Evolutionary conservation across 345 rosid species (phyloP).

Genomic region (Stellera chamaejasme): DNA sequence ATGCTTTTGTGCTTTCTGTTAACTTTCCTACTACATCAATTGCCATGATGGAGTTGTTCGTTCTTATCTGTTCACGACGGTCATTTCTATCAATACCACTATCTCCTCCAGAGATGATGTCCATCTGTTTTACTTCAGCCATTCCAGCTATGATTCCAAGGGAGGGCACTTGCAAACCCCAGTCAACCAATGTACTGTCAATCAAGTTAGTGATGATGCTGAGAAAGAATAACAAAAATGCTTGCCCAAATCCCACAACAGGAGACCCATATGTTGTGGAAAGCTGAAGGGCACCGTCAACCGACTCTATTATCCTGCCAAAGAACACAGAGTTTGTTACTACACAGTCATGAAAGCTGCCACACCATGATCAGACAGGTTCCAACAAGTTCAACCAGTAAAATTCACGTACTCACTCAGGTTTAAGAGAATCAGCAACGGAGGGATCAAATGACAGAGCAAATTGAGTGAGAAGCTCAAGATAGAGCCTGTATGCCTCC

Average conservation of each 20-base stretch:
- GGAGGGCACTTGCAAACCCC: conserved; percentile 30
- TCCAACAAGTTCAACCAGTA: too few relatives aligned
- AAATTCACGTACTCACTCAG: conserved; percentile 20
- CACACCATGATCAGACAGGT: too few relatives aligned
- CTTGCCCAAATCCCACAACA: conserved; percentile 35
- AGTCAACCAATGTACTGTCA: conserved; percentile 34
- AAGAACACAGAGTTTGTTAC: not conserved
- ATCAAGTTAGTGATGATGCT: conserved; percentile 26
- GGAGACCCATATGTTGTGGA: conserved; percentile 29
- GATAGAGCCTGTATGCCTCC: conserved; percentile 43
- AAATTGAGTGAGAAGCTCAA: conserved; percentile 36
- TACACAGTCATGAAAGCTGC: not conserved
- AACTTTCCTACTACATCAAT: conserved; percentile 40
- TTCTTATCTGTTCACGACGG: conserved; percentile 24
- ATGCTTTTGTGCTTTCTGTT: conserved; percentile 36
- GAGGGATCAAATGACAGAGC: conserved; percentile 25
- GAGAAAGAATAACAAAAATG: conserved; percentile 39
- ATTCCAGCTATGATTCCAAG: conserved; percentile 10
- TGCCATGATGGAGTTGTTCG: conserved; percentile 31
- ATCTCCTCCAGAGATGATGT: conserved; percentile 20
- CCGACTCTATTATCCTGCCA: conserved; percentile 46
- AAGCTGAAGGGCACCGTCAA: conserved; percentile 37
- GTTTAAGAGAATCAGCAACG: conserved; percentile 19
- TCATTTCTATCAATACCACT: conserved; percentile 17
- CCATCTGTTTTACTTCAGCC: conserved; percentile 26